Evolutionary conservation across 1,139 yeast species (phyloP), one percentile per base, ranked within the genome.

Genomic region (Debaryomyces sp.): DNA sequence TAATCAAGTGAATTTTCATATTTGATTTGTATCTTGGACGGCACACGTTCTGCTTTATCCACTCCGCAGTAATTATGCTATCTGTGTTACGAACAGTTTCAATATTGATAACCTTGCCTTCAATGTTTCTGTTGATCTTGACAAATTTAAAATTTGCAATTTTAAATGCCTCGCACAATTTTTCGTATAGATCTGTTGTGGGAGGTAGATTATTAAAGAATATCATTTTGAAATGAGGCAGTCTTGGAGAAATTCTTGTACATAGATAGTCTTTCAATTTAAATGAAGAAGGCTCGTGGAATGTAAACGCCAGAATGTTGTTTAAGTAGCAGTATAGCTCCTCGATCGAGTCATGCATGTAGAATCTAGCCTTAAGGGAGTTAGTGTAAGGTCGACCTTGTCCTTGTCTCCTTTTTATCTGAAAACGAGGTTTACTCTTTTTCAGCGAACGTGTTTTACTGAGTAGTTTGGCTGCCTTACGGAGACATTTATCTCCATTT

Each of bases 1-100:
- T 55, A 12, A 73, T 49, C 43, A 75, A 41, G 46, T 70, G 75
- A 7, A 75, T 58, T 52, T 72, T 73, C 80, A 75, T 75, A 34
- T 70, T 70, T 35, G 77, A 63, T 50, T 75, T 75, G 54, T 75
- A 75, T 22, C 80, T 58, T 36, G 80, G 80, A 49, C 64, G 71
- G 33, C 79, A 74, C 40, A 75, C 63, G 45, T 64, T 62, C 44
- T 65, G 62, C 50, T 75, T 75, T 22, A 75, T 54, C 70, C 70
- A 66, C 44, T 63, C 68, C 3, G 67, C 56, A 1, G 63, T 34
- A 41, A 58, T 59, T 10, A 38, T 47, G 12, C 43, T 36, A 6
- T 59, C 59, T 2, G 60, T 58, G 9, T 39, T 10, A 13, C 46
- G 45, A 12, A 66, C 55, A 4, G 73, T 63, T 48, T 73, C 78